These are phyloP conservation scores for Tubosaeta sp. DNA, from an alignment of 768 basidiomycete species.

Conservation along the genomic window DNA sequence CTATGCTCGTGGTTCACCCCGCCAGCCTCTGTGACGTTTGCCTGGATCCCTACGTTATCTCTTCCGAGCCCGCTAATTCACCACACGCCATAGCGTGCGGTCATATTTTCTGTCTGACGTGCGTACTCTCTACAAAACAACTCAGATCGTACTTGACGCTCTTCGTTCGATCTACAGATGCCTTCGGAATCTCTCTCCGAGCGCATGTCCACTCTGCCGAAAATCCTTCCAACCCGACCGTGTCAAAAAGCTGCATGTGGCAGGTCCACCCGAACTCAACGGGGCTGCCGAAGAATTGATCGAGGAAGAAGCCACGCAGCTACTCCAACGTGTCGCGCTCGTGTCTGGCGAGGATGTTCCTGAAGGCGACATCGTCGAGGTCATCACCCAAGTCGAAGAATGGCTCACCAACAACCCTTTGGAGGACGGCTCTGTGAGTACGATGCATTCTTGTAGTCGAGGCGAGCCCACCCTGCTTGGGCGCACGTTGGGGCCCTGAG, in stretches of 20 bases:
- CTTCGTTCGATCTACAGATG: conserved; percentile 40
- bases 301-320: conserved; percentile 36
- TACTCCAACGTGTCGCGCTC: conserved; percentile 33
- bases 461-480: conserved; percentile 1
- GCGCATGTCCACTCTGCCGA: conserved; percentile 63
- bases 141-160: conserved; percentile 11
- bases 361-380: conserved; percentile 32
- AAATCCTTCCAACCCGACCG: conserved; percentile 53
- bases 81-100: conserved; percentile 76
- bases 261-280: conserved; percentile 35
- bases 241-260: conserved; percentile 67
- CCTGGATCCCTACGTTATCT: conserved; percentile 54
- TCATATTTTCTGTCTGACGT: conserved; percentile 71
- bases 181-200: conserved; percentile 46
- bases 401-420: conserved; percentile 46
- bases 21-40: conserved; percentile 76
- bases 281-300: conserved; percentile 38
- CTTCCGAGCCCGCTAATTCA: conserved; percentile 44
- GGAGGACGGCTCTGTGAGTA: conserved; percentile 36
- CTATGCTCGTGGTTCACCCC: conserved; percentile 62
- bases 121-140: conserved; percentile 29
- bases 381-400: conserved; percentile 44
- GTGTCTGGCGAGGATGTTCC: conserved; percentile 32
- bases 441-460: conserved; percentile 1
- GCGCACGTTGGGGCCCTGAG: background rate